Percentiles rank a stretch among this genome's conserved stretches.
Evolutionary conservation across 495 filamentous ascomycete genomes (phyloP).

Genomic region (Aspergillus biplanus): DNA sequence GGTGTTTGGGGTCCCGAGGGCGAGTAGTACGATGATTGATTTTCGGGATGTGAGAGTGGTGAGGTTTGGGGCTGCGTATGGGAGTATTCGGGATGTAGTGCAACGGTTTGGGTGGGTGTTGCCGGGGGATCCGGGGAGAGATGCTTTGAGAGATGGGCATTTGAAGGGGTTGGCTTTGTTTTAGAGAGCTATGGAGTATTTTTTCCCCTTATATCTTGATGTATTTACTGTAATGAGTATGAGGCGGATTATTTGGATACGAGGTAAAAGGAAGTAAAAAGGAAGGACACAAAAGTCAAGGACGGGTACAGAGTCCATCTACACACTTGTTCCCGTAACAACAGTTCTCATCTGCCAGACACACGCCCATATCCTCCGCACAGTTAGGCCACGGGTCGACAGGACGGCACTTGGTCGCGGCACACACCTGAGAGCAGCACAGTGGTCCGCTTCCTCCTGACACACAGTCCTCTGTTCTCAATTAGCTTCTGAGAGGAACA

Average conservation of each 20-base stretch:
- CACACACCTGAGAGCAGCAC: conserved; percentile 36
- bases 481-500: too few relatives aligned
- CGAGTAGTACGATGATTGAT: conserved; percentile 39
- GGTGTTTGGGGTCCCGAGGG: conserved; percentile 26
- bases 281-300: not conserved
- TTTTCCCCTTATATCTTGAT: too few relatives aligned
- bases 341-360: conserved; percentile 28
- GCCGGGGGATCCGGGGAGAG: conserved; percentile 1
- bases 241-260: too few relatives aligned
- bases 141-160: not conserved
- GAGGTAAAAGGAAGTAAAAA: not conserved
- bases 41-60: conserved; percentile 32
- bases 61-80: conserved; percentile 37
- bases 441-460: conserved; percentile 25
- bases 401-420: conserved; percentile 33
- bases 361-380: conserved; percentile 30
- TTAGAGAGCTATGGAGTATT: not conserved
- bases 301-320: conserved; percentile 23
- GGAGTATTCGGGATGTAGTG: conserved; percentile 35
- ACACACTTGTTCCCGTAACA: conserved; percentile 34
- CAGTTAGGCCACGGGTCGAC: conserved; percentile 34
- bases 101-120: conserved; percentile 22
- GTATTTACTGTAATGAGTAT: too few relatives aligned
- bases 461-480: conserved; percentile 16
- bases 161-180: not conserved